Base-by-base conservation (phyloP, 176 grass and related monocot species). In the Carex parvula region DNA sequence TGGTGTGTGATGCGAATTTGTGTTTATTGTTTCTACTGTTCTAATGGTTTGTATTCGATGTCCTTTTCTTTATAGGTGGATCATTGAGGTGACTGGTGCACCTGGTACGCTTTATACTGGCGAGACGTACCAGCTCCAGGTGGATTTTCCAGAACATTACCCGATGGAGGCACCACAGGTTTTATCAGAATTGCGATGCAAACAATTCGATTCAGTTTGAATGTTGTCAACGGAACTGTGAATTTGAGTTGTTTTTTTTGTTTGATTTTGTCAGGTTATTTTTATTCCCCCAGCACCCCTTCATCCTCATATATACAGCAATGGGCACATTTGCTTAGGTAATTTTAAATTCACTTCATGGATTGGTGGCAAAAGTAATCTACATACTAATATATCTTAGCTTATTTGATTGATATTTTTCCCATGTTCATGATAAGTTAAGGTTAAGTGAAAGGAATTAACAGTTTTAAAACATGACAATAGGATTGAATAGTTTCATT, bases 251-350 rank as follows among this genome's bases (percentile, higher is more conserved):
- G 8, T 13, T 48, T 32, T 32, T 16, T 48, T 81, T 60, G 1
- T 59, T 46, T 84, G 44, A 21, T 55, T 74, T 80, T 63, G 68
- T 42, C 71, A 99, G 91, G 93, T 99, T 79, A 99, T 95, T 83
- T 99, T 95, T 92, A 72, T 92, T n/a, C 83, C 95, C 84, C 96
- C 93, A 1, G 93, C 93, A 17, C 96, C 96, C 0, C 89, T 90
- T 69, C 96, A 95, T 87, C 96, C 91, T 0, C 96, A 99, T 60
- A 90, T 99, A 44, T 99, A 99, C 83, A 92, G 93, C 86, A 99
- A 99, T 29, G 96, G 96, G 0, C 96, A 99, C 64, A 95, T 95
- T 81, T 99, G 93, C 85, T 81, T 99, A 95, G 93, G 96, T 99
- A 93, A 84, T 73, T 39, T 64, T 65, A 2, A 1, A 55, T 6